phyloP scores from a whole-genome alignment of 192 early-diverging fungal genomes.

The Backusella luteola region DNA sequence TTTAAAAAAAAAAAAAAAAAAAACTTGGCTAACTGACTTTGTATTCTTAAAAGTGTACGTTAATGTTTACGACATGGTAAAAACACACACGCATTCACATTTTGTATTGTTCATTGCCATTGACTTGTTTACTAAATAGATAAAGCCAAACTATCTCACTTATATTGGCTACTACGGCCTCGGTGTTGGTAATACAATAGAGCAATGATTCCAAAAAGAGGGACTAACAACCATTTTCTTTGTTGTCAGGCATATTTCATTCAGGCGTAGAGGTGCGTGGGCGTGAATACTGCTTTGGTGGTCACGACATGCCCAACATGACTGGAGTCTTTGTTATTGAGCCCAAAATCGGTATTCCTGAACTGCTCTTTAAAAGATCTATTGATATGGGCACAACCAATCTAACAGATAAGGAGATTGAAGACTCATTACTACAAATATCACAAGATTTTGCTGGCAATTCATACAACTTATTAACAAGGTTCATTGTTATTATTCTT shows the following conservation, averaged over 20 bases:
- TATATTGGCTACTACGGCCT: slow-evolving; percentile 19
- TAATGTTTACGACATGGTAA: slow-evolving; percentile 39
- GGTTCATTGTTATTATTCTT: not conserved
- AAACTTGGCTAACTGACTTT: not conserved
- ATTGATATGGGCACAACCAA: slow-evolving; percentile 31
- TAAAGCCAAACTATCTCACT: slow-evolving; percentile 29
- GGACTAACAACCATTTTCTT: not conserved
- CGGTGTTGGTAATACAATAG: slow-evolving; percentile 22
- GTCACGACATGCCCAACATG: slow-evolving; percentile 31
- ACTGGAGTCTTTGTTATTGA: slow-evolving; percentile 39
- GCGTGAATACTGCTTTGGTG: slow-evolving; percentile 39
- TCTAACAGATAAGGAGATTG: slow-evolving; percentile 22
- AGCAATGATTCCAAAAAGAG: not conserved
- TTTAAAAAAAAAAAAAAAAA: not conserved
- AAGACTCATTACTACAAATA: slow-evolving; percentile 11
- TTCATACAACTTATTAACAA: slow-evolving; percentile 34
- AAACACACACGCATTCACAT: not conserved
- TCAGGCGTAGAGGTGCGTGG: slow-evolving; percentile 37
- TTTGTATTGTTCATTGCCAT: not conserved
- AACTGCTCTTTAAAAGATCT: slow-evolving; percentile 18
- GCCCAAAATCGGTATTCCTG: slow-evolving; percentile 32
- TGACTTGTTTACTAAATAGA: not conserved
- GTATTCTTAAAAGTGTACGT: slow-evolving; percentile 23
- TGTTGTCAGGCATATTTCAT: slow-evolving; percentile 33
- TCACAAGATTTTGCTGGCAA: slow-evolving; percentile 35